A percentile compares a stretch with the other conserved stretches of the same genome.
phyloP scores from a whole-genome alignment of 2,329 filamentous ascomycete species.

The Neofusicoccum cordaticola region DNA sequence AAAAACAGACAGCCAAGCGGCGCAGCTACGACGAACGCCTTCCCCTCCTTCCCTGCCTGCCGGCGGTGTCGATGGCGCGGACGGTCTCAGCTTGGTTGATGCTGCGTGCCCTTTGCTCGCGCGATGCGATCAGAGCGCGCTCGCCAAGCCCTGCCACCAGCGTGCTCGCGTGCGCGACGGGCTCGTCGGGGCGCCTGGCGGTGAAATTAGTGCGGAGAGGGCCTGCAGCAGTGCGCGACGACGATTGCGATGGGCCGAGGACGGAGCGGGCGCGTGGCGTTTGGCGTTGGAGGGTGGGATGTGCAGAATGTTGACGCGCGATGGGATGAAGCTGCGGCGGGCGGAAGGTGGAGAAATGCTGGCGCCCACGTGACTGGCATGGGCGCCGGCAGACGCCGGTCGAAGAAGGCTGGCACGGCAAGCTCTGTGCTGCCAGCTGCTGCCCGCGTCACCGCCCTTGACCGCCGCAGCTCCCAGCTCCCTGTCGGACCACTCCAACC shows the following conservation, averaged over 20 bases:
- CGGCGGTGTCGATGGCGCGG: background rate
- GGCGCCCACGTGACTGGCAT: background rate
- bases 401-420: background rate
- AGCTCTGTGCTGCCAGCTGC: no score
- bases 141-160: conserved; percentile 12
- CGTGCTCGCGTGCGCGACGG: conserved; percentile 3
- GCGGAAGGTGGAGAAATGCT: conserved; percentile 15
- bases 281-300: background rate
- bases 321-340: background rate
- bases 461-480: background rate
- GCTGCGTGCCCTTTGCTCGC: background rate
- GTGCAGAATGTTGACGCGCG: conserved; percentile 12
- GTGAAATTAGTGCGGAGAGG: background rate
- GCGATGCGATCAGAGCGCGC: conserved; percentile 18
- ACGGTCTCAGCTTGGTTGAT: background rate
- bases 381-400: background rate
- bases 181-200: background rate
- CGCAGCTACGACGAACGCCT: conserved; percentile 1
- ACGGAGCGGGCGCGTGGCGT: conserved; percentile 2
- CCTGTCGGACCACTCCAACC: background rate
- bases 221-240: background rate
- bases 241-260: conserved; percentile 1
- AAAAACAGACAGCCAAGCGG: conserved; percentile 9
- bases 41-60: conserved; percentile 9
- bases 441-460: background rate